Conservation (phyloP, 1,284 basidiomycete species). For the Sanghuangporus weigelae region DNA sequence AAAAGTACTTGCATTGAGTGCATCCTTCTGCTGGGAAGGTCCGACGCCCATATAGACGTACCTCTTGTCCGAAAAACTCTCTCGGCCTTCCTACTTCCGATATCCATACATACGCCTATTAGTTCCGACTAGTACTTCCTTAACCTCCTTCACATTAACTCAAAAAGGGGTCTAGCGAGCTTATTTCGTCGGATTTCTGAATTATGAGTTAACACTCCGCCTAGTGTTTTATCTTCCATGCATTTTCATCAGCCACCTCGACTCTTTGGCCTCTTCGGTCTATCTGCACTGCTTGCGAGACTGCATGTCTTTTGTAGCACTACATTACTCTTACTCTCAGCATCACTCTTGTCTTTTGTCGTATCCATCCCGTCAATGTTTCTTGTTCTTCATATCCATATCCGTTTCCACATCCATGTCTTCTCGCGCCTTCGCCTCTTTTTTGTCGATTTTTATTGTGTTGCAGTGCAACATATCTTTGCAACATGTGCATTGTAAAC, state of each 20-base stretch:
- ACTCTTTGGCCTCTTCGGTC: neutral
- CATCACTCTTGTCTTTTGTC: neutral
- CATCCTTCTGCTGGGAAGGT: neutral
- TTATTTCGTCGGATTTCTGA: neutral
- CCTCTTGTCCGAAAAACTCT: neutral
- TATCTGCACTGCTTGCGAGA: neutral
- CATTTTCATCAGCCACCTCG: neutral
- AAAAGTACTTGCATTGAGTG: slow-evolving; percentile 63
- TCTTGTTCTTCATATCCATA: neutral
- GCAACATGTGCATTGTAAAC: neutral
- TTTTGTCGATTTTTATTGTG: slow-evolving; percentile 1
- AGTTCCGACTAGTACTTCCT: neutral
- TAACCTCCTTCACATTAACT: neutral
- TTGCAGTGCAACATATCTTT: neutral
- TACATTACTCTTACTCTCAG: neutral
- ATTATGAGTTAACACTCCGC: neutral
- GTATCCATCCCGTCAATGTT: neutral
- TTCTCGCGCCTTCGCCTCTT: neutral
- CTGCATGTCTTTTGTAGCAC: neutral
- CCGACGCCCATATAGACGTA: neutral
- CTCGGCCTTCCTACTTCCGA: neutral
- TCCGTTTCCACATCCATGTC: neutral
- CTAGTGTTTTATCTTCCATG: neutral
- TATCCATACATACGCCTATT: neutral
- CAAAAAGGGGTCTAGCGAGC: neutral